Conservation (phyloP, 1,139 yeast species). For the Geotrichum armillariae region DNA sequence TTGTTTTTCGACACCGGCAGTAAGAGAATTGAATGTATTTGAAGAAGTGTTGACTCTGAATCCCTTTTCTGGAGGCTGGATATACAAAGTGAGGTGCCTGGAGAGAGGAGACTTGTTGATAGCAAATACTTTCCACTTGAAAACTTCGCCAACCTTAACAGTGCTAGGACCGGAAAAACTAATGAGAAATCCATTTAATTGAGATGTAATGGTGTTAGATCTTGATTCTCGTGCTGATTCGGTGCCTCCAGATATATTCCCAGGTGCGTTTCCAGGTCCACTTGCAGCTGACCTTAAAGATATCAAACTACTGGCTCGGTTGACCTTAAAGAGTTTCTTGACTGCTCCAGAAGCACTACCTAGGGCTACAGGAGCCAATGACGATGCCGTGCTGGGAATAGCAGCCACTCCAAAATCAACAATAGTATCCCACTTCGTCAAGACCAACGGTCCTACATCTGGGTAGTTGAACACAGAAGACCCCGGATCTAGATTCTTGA, state of each 20-base stretch:
- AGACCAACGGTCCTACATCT: conserved; percentile 39
- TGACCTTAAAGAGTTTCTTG: conserved; percentile 21
- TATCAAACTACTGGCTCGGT: conserved; percentile 7
- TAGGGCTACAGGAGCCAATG: conserved; percentile 20
- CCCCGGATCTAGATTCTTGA: background rate
- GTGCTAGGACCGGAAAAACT: conserved; percentile 65
- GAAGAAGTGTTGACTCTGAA: conserved; percentile 14
- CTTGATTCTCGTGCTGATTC: conserved; percentile 8
- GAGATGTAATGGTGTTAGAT: conserved; percentile 16
- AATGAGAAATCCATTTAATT: conserved; percentile 49
- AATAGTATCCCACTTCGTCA: conserved; percentile 61
- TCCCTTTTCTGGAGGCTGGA: conserved; percentile 30
- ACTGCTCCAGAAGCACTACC: conserved; percentile 22
- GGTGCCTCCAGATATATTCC: background rate
- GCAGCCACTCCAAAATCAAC: conserved; percentile 56
- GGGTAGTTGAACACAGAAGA: conserved; percentile 1
- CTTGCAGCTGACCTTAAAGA: conserved; percentile 15
- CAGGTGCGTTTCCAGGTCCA: conserved; percentile 11
- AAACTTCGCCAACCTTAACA: conserved; percentile 59
- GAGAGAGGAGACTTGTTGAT: conserved; percentile 51
- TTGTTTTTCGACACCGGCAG: conserved; percentile 20
- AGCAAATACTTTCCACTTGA: conserved; percentile 67
- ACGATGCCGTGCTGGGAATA: conserved; percentile 38
- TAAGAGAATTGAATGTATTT: too few species aligned
- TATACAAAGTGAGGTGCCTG: conserved; percentile 47